Base-by-base conservation (phyloP, 208 protist species). In the Angomonas deanei region DNA sequence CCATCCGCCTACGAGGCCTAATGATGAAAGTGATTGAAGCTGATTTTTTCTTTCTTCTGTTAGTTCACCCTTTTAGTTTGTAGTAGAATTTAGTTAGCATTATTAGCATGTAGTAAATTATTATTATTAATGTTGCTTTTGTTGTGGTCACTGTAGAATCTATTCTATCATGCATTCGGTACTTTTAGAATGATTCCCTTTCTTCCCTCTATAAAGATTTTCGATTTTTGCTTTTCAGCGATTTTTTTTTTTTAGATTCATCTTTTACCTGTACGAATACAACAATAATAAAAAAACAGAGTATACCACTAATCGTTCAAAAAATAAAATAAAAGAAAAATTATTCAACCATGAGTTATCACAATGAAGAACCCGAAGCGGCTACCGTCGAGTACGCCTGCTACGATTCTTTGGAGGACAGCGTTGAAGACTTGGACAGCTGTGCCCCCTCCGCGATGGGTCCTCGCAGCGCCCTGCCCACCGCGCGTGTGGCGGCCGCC, bases 1-100 rank as follows among this genome's bases (percentile, higher is more conserved):
- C 63, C 58, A 4, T 46, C 59, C 55, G 76, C 84, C 72, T 80
- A 72, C 56, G 38, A 19, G 3, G n/a, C n/a, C n/a, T n/a, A n/a
- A n/a, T n/a, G n/a, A 27, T 32, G 11, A 27, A 59, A 11, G 6
- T 21, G 8, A 28, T n/a, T n/a, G n/a, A n/a, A n/a, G n/a, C 28
- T 64, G 52, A 15, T 31, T 63, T 31, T 54, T n/a, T 33, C 50
- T 28, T 54, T 64, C 5, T 52, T 27, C 57, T 50, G 1, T 48
- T 50, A 8, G 32, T 63, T 19, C 17, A 34, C 26, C 57, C 15
- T 32, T 63, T 63, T 21, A 11, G 19, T 46, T 4, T 8, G 6
- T 47, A 38, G 8, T 4, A 27, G 6, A 23, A 30, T n/a, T n/a
- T n/a, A n/a, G n/a, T n/a, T n/a, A n/a, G n/a, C n/a, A n/a, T n/a